Conservation (phyloP, 805 yeast genomes). For the Ogataea nakhonphanomensis region DNA sequence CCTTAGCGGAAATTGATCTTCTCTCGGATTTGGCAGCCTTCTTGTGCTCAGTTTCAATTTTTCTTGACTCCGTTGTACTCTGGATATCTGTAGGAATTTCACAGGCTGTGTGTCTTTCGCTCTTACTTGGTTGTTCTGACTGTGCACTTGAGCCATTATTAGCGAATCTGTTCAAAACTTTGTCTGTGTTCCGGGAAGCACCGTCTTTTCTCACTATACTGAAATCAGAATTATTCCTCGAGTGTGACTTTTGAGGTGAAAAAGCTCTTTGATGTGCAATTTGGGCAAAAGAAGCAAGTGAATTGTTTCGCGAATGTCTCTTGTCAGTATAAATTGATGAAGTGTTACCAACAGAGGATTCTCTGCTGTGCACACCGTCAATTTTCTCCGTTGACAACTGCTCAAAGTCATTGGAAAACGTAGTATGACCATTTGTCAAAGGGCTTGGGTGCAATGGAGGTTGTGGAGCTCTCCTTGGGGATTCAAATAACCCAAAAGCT, state of each 20-base stretch:
- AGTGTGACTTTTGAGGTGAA: conserved; percentile 35
- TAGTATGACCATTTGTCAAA: conserved; percentile 20
- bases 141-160: too few relatives aligned
- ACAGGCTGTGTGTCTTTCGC: too few relatives aligned
- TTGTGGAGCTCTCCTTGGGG: conserved; percentile 72
- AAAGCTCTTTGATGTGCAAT: conserved; percentile 12
- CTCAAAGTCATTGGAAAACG: conserved; percentile 10
- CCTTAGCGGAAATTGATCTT: conserved; percentile 52
- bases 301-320: conserved; percentile 33
- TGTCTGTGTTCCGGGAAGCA: background rate
- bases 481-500: conserved; percentile 40
- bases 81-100: background rate
- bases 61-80: background rate
- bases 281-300: conserved; percentile 29
- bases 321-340: conserved; percentile 45
- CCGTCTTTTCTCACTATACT: conserved; percentile 29
- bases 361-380: conserved; percentile 24
- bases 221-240: conserved; percentile 43
- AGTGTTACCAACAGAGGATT: conserved; percentile 28
- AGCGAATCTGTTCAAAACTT: background rate
- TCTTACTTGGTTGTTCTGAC: too few relatives aligned
- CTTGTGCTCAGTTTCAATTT: conserved; percentile 1
- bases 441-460: conserved; percentile 47
- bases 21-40: conserved; percentile 33
- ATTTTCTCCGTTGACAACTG: too few relatives aligned